Evolutionary conservation across 495 filamentous ascomycete genomes (phyloP), one percentile per base, ranked within the genome.

Genomic region (Oidiodendron maius): DNA sequence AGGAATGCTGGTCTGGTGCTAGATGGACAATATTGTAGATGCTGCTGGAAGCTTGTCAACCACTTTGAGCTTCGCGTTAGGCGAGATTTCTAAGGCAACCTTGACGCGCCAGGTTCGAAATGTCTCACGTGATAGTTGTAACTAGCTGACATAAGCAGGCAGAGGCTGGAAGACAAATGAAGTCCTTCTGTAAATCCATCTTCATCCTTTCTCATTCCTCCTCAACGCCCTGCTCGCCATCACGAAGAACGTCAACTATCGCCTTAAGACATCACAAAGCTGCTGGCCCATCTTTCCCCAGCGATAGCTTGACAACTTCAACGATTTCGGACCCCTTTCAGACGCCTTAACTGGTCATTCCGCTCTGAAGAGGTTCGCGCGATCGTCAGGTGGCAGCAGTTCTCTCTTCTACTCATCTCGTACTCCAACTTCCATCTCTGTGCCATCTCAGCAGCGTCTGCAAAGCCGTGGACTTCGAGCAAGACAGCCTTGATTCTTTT

Each of bases 291-390:
- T 30, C 26, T 53, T 46, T 58, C 58, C 48, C 50, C 50, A 51
- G 58, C 58, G 58, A 57, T 55, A 55, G 48, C 44, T 44, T 52
- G 47, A 57, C 52, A 51, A 44, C 55, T 58, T 58, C 55, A 51
- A 56, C 52, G 52, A 58, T 39, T 47, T 47, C 42, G 44, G 51
- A 52, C 38, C 21, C 41, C 17, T 25, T 40, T 56, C 51, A 50
- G 58, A 61, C 52, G 50, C 58, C 58, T 61, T 61, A 23, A 61
- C 58, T 61, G 58, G 58, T 61, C 44, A 10, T 39, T 44, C 41
- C 30, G 13, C 25, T 52, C 52, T 61, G 48, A 32, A 47, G 53
- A 58, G 43, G 32, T 46, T 55, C 49, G 5, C 26, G 26, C 26
- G 26, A 36, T 25, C 43, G 55, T 58, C 56, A 6, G 34, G 44